These are phyloP conservation scores for Grigorovia jiainica DNA, from an alignment of 805 yeast genomes.

Conservation along the genomic window DNA sequence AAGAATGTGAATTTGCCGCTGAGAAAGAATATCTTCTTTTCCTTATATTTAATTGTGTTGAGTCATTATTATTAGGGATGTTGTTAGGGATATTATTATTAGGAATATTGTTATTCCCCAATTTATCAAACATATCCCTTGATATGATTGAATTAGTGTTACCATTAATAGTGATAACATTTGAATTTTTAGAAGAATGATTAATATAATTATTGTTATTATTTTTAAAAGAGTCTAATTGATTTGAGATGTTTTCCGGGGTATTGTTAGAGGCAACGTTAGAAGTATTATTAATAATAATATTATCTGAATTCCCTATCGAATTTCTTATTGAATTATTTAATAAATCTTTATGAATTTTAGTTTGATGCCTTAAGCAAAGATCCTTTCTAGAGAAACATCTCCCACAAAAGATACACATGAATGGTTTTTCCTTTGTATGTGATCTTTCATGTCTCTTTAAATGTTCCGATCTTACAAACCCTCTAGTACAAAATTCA, in stretches of 20 bases:
- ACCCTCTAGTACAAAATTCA: conserved; percentile 83
- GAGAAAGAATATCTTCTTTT: conserved; percentile 35
- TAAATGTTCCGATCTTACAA: conserved; percentile 89
- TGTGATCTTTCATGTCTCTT: conserved; percentile 91
- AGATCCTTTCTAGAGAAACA: conserved; percentile 87
- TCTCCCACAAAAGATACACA: conserved; percentile 92
- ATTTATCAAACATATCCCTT: neutral
- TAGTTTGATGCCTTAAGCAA: conserved; percentile 89
- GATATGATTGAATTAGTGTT: conserved; percentile 12
- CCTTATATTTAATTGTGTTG: neutral
- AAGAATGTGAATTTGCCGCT: conserved; percentile 31
- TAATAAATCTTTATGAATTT: conserved; percentile 46
- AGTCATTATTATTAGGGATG: neutral
- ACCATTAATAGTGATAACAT: conserved; percentile 7
- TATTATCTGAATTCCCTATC: neutral
- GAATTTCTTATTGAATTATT: neutral
- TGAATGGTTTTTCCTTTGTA: conserved; percentile 92
- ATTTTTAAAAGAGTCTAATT: too few species aligned
- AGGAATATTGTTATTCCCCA: neutral
- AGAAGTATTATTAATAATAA: neutral
- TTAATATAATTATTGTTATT: neutral
- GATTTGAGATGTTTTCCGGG: too few species aligned
- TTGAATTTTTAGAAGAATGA: neutral
- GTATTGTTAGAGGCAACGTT: too few species aligned
- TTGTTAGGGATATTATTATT: too few species aligned